phyloP scores from a whole-genome alignment of 2,329 filamentous ascomycete species.

The Moelleriella libera region DNA sequence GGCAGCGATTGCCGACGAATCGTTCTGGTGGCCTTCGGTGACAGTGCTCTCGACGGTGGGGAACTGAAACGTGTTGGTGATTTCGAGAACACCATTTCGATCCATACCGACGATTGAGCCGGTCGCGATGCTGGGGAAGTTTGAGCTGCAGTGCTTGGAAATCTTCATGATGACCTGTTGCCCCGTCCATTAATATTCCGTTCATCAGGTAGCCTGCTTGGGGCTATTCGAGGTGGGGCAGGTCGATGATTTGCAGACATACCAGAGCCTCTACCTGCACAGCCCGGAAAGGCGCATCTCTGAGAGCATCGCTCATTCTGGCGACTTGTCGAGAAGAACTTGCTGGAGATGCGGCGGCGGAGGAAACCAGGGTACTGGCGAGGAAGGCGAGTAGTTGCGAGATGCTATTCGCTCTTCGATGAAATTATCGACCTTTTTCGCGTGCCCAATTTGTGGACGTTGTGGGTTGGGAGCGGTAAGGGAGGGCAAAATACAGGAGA shows the following conservation, averaged over 20 bases:
- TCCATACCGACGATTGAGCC: conserved; percentile 93
- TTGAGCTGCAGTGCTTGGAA: conserved; percentile 82
- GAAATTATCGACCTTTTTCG: conserved; percentile 28
- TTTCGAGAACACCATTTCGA: conserved; percentile 61
- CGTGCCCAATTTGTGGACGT: conserved; percentile 27
- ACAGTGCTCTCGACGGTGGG: conserved; percentile 63
- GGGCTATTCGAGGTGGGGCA: conserved; percentile 19
- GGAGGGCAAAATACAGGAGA: conserved; percentile 17
- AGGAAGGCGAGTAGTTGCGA: conserved; percentile 9
- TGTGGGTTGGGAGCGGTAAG: conserved; percentile 26
- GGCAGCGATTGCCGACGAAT: conserved; percentile 62
- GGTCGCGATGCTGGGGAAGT: conserved; percentile 79
- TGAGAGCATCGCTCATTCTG: conserved; percentile 44
- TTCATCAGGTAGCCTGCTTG: conserved; percentile 8
- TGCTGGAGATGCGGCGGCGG: no score
- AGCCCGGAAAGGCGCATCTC: conserved; percentile 64
- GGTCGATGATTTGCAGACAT: conserved; percentile 21
- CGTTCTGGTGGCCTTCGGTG: conserved; percentile 60
- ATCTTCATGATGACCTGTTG: conserved; percentile 88
- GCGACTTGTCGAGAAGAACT: conserved; percentile 5
- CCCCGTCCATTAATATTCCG: conserved; percentile 7
- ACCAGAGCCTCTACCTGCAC: conserved; percentile 94
- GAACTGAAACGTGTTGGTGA: conserved; percentile 94
- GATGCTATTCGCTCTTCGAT: no score
- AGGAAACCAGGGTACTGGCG: conserved; percentile 9